A percentile compares a stretch with the other conserved stretches of the same genome.
These are phyloP conservation scores for Camellia lanceoleosa DNA, from an alignment of 148 eudicot genomes.

Conservation along the genomic window DNA sequence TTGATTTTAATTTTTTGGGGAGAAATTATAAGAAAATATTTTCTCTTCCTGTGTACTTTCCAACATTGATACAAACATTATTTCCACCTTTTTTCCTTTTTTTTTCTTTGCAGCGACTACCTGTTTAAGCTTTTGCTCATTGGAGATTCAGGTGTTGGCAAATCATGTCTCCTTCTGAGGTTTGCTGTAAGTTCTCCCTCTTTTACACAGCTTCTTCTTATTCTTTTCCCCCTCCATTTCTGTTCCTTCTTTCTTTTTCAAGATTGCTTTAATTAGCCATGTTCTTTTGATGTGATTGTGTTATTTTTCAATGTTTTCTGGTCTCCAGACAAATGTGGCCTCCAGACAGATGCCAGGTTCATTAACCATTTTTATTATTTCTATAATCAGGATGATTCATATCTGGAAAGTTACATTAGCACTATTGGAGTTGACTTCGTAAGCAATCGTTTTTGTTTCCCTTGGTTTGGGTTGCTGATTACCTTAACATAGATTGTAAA, in stretches of 20 bases:
- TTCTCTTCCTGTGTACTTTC: neutral
- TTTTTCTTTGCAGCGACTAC: conserved; percentile 47
- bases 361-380: conserved; percentile 8
- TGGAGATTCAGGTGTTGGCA: conserved; percentile 68
- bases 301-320: neutral
- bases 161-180: conserved; percentile 63
- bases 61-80: neutral
- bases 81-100: no score
- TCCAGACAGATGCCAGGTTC: neutral
- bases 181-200: conserved; percentile 48
- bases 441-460: conserved; percentile 22
- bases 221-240: neutral
- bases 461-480: neutral
- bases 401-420: conserved; percentile 85
- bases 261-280: neutral
- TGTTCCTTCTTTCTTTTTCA: no score
- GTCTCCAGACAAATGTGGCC: neutral
- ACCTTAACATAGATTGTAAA: neutral
- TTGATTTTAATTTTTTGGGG: no score
- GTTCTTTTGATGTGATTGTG: neutral
- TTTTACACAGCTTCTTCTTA: neutral
- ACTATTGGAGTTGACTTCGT: conserved; percentile 90
- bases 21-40: no score
- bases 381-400: conserved; percentile 75
- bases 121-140: conserved; percentile 63